Percentiles rank a stretch among this genome's conserved stretches.
Conservation (phyloP, 2,329 filamentous ascomycete species). For the Venturia pyrina region DNA sequence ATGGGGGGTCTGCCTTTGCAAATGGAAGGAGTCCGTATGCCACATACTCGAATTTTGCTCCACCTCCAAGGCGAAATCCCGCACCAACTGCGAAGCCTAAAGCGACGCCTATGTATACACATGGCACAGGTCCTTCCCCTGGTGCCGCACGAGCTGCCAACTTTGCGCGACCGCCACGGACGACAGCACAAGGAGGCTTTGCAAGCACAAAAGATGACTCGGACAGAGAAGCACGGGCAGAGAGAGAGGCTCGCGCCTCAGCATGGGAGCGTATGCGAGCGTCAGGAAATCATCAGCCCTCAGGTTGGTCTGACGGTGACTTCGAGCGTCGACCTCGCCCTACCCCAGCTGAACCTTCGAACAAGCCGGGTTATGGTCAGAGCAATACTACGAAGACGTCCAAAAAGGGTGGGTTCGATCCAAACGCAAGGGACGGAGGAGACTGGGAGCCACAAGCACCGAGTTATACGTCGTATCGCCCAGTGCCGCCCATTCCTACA, state of each 20-base stretch:
- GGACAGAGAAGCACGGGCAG: background rate
- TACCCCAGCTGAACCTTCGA: conserved; percentile 13
- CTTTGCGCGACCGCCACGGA: conserved; percentile 18
- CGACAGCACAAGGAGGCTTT: background rate
- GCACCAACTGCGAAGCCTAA: background rate
- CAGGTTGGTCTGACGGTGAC: conserved; percentile 6
- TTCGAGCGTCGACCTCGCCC: conserved; percentile 10
- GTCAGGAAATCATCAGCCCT: conserved; percentile 18
- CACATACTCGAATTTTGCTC: conserved; percentile 10
- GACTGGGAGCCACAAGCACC: conserved; percentile 13
- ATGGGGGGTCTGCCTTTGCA: background rate
- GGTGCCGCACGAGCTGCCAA: conserved; percentile 19
- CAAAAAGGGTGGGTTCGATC: conserved; percentile 12
- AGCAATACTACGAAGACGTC: conserved; percentile 8
- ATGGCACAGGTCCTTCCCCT: background rate
- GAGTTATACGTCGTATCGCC: conserved; percentile 9
- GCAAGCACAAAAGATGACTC: conserved; percentile 20
- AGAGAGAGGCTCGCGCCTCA: conserved; percentile 24
- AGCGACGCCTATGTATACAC: background rate
- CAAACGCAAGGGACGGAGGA: conserved; percentile 3
- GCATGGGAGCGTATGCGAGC: conserved; percentile 25
- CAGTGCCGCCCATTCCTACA: background rate
- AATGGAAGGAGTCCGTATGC: conserved; percentile 7
- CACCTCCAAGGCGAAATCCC: conserved; percentile 8
- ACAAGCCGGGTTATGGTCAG: conserved; percentile 18